A percentile compares a stretch with the other conserved stretches of the same genome.
Evolutionary conservation across 2,329 filamentous ascomycete genomes (phyloP).

Genomic region (Penicillium italicum): DNA sequence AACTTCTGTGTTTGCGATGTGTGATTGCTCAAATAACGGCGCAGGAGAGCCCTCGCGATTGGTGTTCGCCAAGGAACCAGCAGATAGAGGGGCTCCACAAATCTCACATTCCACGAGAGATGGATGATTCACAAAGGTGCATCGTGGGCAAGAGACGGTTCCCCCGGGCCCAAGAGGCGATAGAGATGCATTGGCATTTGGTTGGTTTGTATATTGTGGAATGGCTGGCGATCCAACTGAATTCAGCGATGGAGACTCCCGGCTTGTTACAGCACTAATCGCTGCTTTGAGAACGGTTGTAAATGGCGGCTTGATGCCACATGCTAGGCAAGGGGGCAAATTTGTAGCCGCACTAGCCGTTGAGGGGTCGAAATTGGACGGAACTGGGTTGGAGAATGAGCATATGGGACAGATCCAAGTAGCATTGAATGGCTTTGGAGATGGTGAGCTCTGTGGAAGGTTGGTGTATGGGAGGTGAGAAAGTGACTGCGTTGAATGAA

Average conservation of each 20-base stretch:
- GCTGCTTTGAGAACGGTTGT: constrained; percentile 81
- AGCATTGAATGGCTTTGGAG: constrained; percentile 50
- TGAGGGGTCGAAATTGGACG: constrained; percentile 86
- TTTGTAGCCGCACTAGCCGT: constrained; percentile 75
- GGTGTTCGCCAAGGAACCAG: constrained; percentile 43
- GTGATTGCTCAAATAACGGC: constrained; percentile 55
- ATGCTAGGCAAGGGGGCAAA: constrained; percentile 82
- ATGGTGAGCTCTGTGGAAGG: constrained; percentile 32
- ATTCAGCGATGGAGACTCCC: constrained; percentile 20
- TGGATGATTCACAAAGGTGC: constrained; percentile 90
- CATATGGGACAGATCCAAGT: constrained; percentile 97
- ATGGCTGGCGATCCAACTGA: not conserved
- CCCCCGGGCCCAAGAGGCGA: constrained; percentile 2
- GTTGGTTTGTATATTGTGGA: not conserved
- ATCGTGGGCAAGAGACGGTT: constrained; percentile 66
- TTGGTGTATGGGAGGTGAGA: constrained; percentile 32
- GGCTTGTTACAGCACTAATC: constrained; percentile 65
- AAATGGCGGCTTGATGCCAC: constrained; percentile 86
- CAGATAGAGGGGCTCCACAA: constrained; percentile 71
- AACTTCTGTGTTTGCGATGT: constrained; percentile 54
- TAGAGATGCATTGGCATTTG: not conserved
- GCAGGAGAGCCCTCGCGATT: constrained; percentile 72
- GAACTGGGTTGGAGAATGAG: constrained; percentile 88
- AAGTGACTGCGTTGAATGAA: constrained; percentile 33
- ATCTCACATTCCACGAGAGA: constrained; percentile 85